These are phyloP conservation scores for Verticillium nonalfalfae DNA, from an alignment of 2,329 filamentous ascomycete species.

Conservation along the genomic window DNA sequence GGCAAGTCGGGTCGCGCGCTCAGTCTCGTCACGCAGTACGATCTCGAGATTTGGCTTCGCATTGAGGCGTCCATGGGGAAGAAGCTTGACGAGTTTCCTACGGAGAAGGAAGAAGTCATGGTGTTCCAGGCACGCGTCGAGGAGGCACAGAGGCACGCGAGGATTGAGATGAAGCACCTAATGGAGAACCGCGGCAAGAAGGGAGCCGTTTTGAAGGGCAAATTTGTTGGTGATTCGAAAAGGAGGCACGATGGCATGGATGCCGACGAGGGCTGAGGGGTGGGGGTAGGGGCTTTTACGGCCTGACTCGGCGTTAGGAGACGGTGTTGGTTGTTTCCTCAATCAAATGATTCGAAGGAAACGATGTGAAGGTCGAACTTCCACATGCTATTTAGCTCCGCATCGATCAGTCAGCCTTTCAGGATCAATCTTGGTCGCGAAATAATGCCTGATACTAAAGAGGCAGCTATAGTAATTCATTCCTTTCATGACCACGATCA, in stretches of 20 bases:
- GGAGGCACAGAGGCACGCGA: conserved; percentile 75
- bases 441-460: no score
- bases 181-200: conserved; percentile 62
- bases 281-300: background rate
- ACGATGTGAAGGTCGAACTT: no score
- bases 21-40: conserved; percentile 80
- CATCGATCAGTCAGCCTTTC: no score
- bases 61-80: conserved; percentile 80
- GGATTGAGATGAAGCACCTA: conserved; percentile 74
- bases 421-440: no score
- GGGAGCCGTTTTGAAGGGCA: conserved; percentile 38
- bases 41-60: conserved; percentile 70
- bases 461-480: no score
- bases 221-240: conserved; percentile 36
- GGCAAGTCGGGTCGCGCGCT: conserved; percentile 80
- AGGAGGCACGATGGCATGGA: conserved; percentile 60
- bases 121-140: conserved; percentile 71
- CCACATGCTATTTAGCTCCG: no score
- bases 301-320: background rate
- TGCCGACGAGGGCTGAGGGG: conserved; percentile 58
- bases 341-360: background rate
- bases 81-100: conserved; percentile 63
- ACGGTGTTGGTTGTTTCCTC: background rate
- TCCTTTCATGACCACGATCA: no score
- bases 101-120: conserved; percentile 79